Base-by-base conservation (phyloP, 495 filamentous ascomycete species). In the Bryoglossum gracile region DNA sequence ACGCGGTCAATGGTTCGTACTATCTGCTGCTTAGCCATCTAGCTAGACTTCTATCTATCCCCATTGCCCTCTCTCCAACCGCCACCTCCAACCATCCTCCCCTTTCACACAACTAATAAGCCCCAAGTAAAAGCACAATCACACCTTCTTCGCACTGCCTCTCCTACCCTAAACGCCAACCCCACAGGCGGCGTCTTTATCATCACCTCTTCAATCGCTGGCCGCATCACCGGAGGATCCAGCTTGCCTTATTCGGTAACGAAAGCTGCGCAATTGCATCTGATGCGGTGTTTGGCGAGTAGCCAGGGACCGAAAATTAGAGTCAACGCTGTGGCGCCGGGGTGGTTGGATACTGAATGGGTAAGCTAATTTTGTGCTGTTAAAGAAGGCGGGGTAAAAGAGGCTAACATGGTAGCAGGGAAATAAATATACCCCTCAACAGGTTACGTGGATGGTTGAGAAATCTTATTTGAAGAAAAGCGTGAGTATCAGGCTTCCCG, bases 341-440 rank as follows among this genome's bases (percentile, higher is more conserved):
- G 83, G 10, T 65, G 86, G 24, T 57, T 88, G 40, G 59, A 82
- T 42, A 89, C 85, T 4, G 84, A 88, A 64, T 88, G 84, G 85
- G 82, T 82, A 50, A 49, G 58, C 63, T 44, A 4, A 14, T 16
- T 10, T 16, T 8, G 17, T 16, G 8, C 18, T 33, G 5, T 11
- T 25, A 23, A 14, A 33, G 25, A 19, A 43, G 25, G 17, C 42
- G 18, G 50, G 53, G 50, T 14, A 18, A 14, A 16, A 23, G 30
- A 55, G 45, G 46, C 34, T 37, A 28, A 22, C 18, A 30, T 46
- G 19, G 2, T 8, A 43, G 39, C 25, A 78, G 74, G 75, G 75
- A 32, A 54, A 62, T 25, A 65, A 68, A 4, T 76, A 77, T 48
- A 33, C 63, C n/a, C 48, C 53, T 5, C 68, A 76, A 46, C 57